Conservation (phyloP, 192 early-diverging fungal species). For the Diversispora epigaea region DNA sequence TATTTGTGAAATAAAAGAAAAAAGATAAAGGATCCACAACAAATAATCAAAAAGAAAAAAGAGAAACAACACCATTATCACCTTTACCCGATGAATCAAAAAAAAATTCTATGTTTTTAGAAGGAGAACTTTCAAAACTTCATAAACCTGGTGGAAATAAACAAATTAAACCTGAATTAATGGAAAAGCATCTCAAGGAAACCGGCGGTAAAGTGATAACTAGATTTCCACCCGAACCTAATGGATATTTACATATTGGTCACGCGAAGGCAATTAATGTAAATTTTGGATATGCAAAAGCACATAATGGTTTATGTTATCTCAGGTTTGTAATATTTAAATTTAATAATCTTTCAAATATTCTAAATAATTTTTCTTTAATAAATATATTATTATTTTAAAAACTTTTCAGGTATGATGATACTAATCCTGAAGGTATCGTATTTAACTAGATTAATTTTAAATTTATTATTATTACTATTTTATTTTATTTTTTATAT, state of each 20-base stretch:
- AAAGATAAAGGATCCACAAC: constrained; percentile 34
- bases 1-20: constrained; percentile 39
- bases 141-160: constrained; percentile 97
- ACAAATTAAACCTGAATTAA: constrained; percentile 90
- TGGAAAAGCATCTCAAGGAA: constrained; percentile 83
- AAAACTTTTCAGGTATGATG: constrained; percentile 47
- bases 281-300: constrained; percentile 97
- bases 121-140: constrained; percentile 88
- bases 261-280: constrained; percentile 99
- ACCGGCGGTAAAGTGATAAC: constrained; percentile 93
- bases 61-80: no score
- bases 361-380: neutral
- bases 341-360: constrained; percentile 36
- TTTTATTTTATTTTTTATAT: neutral
- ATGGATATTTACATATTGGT: constrained; percentile 98
- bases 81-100: neutral
- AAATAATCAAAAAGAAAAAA: neutral
- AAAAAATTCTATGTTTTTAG: constrained; percentile 70
- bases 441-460: no score
- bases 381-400: neutral
- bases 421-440: constrained; percentile 58
- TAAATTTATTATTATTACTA: no score
- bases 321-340: constrained; percentile 60
- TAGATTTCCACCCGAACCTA: constrained; percentile 99
- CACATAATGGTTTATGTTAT: constrained; percentile 86